These are phyloP conservation scores for Hypoxylon sp. DNA, from an alignment of 2,329 filamentous ascomycete genomes.

Conservation along the genomic window DNA sequence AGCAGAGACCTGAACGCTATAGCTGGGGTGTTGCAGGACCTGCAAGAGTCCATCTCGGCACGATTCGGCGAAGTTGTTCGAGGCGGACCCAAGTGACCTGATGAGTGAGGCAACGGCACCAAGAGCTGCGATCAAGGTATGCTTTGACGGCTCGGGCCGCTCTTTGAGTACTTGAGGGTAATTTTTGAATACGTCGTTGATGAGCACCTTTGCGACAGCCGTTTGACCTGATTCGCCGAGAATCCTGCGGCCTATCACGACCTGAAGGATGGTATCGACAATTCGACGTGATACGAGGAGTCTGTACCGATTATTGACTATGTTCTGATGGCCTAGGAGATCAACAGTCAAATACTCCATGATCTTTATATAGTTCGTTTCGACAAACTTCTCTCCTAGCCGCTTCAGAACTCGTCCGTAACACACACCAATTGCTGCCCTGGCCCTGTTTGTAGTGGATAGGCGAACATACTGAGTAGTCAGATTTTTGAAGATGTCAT, in stretches of 20 bases:
- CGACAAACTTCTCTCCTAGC: conserved; percentile 84
- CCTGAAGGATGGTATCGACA: conserved; percentile 84
- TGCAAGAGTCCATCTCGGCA: conserved; percentile 91
- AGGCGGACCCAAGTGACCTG: conserved; percentile 82
- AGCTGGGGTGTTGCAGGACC: conserved; percentile 93
- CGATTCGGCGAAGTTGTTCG: conserved; percentile 80
- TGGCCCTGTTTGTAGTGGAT: conserved; percentile 81
- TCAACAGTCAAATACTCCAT: conserved; percentile 85
- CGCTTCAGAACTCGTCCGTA: conserved; percentile 85
- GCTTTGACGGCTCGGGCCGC: conserved; percentile 87
- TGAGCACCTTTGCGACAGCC: conserved; percentile 81
- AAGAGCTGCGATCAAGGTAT: conserved; percentile 82
- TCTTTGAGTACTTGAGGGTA: conserved; percentile 92
- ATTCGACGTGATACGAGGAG: conserved; percentile 87
- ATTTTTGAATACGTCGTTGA: conserved; percentile 92
- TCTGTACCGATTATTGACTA: conserved; percentile 88
- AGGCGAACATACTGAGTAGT: conserved; percentile 83
- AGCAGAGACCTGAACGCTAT: conserved; percentile 92
- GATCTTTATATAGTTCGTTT: conserved; percentile 84
- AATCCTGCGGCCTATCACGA: conserved; percentile 83
- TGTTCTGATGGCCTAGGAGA: conserved; percentile 79
- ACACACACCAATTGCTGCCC: conserved; percentile 87
- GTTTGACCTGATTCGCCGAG: conserved; percentile 91
- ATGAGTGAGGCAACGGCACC: conserved; percentile 85
- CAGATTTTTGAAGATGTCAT: conserved; percentile 82